Conservation (phyloP, 192 early-diverging fungal genomes). For the Coemansia sp. region DNA sequence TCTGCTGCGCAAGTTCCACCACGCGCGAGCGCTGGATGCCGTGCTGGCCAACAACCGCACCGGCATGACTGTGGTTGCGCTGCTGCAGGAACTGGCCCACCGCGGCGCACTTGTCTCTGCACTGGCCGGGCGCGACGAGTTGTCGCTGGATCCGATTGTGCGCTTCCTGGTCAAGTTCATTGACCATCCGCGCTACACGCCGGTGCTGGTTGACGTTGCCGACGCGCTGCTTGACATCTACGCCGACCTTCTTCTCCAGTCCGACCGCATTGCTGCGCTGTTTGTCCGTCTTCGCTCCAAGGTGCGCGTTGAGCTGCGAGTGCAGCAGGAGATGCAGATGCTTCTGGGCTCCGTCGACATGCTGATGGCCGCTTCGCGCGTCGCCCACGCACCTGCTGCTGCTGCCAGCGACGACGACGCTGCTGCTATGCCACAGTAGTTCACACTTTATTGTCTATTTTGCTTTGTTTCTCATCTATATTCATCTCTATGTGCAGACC, state of each 20-base stretch:
- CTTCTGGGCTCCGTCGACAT: slow-evolving; percentile 84
- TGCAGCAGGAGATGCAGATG: slow-evolving; percentile 77
- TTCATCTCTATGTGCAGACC: neutral
- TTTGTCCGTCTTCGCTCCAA: slow-evolving; percentile 67
- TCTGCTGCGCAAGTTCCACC: slow-evolving; percentile 81
- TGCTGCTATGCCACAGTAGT: neutral
- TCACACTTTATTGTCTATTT: neutral
- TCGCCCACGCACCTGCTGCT: slow-evolving; percentile 30
- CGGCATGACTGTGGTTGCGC: slow-evolving; percentile 65
- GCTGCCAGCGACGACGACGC: slow-evolving; percentile 10
- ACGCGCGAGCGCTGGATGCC: slow-evolving; percentile 86
- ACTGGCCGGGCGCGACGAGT: slow-evolving; percentile 84
- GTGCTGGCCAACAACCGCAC: slow-evolving; percentile 67
- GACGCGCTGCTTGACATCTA: slow-evolving; percentile 79
- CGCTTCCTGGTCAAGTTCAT: slow-evolving; percentile 82
- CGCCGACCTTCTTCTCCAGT: slow-evolving; percentile 74
- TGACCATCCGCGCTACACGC: slow-evolving; percentile 76
- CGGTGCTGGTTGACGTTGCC: slow-evolving; percentile 75
- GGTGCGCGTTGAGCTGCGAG: slow-evolving; percentile 72
- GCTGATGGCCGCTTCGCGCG: slow-evolving; percentile 56
- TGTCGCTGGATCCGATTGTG: slow-evolving; percentile 78
- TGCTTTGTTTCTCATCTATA: neutral
- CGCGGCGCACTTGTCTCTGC: slow-evolving; percentile 79
- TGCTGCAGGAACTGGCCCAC: slow-evolving; percentile 89
- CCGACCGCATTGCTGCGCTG: slow-evolving; percentile 77